phyloP scores from a whole-genome alignment of 2,329 filamentous ascomycete species.

The Aureobasidium sp. region DNA sequence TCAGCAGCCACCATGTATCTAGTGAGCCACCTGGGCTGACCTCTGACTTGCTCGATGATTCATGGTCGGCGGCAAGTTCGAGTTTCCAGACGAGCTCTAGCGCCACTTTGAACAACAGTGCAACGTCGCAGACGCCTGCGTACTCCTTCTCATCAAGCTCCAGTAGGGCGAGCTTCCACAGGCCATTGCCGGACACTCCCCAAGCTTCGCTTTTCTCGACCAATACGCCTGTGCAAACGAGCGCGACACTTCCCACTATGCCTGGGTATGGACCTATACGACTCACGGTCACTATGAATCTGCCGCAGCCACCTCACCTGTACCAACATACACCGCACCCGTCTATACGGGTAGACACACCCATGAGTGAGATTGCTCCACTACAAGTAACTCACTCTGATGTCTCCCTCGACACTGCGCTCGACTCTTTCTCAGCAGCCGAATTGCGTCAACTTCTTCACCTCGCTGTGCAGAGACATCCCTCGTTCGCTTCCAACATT shows the following conservation, averaged over 20 bases:
- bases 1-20: neutral
- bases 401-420: neutral
- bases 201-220: neutral
- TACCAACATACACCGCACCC: neutral
- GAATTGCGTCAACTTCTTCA: conserved; percentile 5
- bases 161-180: neutral
- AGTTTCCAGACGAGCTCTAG: conserved; percentile 5
- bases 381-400: neutral
- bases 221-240: neutral
- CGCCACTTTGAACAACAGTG: neutral
- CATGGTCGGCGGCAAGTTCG: conserved; percentile 5
- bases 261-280: conserved; percentile 1
- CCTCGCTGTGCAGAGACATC: neutral
- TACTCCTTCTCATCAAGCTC: neutral
- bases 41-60: neutral
- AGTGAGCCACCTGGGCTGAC: neutral
- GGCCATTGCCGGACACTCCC: neutral
- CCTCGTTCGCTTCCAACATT: neutral
- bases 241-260: neutral
- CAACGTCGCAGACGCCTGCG: neutral
- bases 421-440: neutral
- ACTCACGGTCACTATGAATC: conserved; percentile 3
- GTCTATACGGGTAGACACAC: neutral
- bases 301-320: neutral
- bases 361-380: neutral